Evolutionary conservation across 768 basidiomycete species (phyloP).

Genomic region (Guyanaporus albipodus): DNA sequence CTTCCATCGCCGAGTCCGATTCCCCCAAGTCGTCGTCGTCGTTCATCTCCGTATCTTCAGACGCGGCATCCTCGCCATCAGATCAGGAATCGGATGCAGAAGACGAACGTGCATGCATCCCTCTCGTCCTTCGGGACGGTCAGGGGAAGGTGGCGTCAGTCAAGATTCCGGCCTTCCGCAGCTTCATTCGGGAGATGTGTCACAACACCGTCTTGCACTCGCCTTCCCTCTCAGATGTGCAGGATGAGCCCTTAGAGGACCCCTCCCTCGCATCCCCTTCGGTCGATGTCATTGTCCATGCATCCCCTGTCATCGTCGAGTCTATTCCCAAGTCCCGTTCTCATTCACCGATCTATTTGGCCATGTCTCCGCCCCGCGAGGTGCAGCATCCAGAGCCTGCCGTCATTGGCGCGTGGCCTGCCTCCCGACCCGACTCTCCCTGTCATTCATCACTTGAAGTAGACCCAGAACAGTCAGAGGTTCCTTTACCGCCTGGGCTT

Average conservation of each 20-base stretch:
- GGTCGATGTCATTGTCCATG: background rate
- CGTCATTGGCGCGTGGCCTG: constrained; percentile 43
- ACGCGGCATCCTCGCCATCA: constrained; percentile 28
- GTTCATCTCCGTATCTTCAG: constrained; percentile 40
- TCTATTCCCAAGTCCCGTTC: constrained; percentile 33
- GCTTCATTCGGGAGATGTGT: constrained; percentile 30
- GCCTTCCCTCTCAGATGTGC: constrained; percentile 10
- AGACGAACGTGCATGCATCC: constrained; percentile 34
- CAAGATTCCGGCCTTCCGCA: constrained; percentile 32
- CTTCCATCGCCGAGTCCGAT: constrained; percentile 26
- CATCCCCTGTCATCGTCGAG: constrained; percentile 19
- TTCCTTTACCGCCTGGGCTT: background rate
- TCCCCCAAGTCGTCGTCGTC: constrained; percentile 34
- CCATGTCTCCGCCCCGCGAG: constrained; percentile 30
- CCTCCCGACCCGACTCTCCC: constrained; percentile 35
- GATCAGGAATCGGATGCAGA: constrained; percentile 54
- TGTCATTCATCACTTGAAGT: constrained; percentile 12
- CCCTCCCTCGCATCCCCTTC: constrained; percentile 6
- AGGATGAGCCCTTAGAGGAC: constrained; percentile 10
- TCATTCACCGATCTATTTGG: constrained; percentile 47
- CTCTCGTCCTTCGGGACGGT: constrained; percentile 12
- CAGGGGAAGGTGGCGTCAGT: constrained; percentile 15
- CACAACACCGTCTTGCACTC: constrained; percentile 9
- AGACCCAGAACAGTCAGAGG: constrained; percentile 12
- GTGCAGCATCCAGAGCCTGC: constrained; percentile 32